Conservation (phyloP, 495 filamentous ascomycete genomes). For the Filosporella fistucella region DNA sequence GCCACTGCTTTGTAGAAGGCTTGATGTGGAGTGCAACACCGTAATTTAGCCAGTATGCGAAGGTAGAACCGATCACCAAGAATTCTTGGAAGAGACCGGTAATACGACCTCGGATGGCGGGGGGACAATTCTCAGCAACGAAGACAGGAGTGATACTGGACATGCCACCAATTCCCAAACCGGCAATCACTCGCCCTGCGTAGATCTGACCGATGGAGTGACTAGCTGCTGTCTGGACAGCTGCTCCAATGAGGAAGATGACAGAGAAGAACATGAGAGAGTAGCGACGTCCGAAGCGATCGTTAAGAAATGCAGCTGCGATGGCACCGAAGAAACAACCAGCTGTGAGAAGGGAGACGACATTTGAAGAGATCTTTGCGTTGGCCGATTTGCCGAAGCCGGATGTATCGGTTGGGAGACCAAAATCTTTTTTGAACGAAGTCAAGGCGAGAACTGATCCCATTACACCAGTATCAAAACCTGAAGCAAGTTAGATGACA, state of each 20-base stretch:
- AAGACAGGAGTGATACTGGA: constrained; percentile 44
- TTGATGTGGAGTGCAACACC: constrained; percentile 26
- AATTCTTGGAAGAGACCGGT: constrained; percentile 28
- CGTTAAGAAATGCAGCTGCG: constrained; percentile 25
- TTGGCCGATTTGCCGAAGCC: constrained; percentile 30
- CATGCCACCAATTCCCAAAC: constrained; percentile 49
- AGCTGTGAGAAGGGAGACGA: constrained; percentile 55
- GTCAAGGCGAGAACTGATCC: constrained; percentile 49
- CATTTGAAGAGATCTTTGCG: constrained; percentile 46
- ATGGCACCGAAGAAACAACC: constrained; percentile 28
- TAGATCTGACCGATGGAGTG: constrained; percentile 34
- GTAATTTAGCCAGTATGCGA: constrained; percentile 49
- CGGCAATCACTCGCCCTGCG: constrained; percentile 42
- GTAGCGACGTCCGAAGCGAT: constrained; percentile 29
- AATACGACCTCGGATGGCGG: constrained; percentile 47
- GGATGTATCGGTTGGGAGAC: constrained; percentile 15
- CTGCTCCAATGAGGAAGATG: constrained; percentile 34
- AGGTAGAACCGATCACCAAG: constrained; percentile 38
- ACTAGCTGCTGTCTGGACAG: constrained; percentile 33
- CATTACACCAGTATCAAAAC: constrained; percentile 58
- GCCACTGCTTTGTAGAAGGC: constrained; percentile 38
- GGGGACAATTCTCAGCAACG: constrained; percentile 47
- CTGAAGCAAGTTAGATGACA: neutral
- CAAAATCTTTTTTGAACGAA: constrained; percentile 53
- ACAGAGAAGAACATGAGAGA: constrained; percentile 32